These are phyloP conservation scores for Rhynchospora tenuis DNA, from an alignment of 176 grass and related monocot genomes.

Conservation along the genomic window DNA sequence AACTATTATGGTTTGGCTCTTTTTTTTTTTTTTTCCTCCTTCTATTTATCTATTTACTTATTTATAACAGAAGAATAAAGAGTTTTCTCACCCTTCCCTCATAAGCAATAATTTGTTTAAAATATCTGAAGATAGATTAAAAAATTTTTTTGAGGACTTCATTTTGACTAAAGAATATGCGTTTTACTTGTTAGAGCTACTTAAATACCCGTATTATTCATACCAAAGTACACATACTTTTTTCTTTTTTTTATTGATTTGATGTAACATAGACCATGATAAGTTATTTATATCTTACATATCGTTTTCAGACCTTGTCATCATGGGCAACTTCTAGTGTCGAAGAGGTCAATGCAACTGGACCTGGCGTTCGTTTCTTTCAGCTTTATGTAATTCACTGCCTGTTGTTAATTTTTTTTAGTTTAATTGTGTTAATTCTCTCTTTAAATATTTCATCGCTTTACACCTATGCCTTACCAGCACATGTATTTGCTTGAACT, in stretches of 20 bases:
- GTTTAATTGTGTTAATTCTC: not conserved
- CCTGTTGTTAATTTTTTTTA: not conserved
- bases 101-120: not conserved
- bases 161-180: not conserved
- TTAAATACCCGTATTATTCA: not conserved
- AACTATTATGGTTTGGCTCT: conserved; percentile 84
- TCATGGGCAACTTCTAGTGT: conserved; percentile 86
- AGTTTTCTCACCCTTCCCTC: not conserved
- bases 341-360: conserved; percentile 82
- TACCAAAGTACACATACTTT: not conserved
- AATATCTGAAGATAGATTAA: not conserved
- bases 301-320: conserved; percentile 59
- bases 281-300: not conserved
- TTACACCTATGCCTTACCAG: not conserved
- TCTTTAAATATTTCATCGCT: not conserved
- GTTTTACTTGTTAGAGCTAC: not conserved
- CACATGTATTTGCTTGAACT: not conserved
- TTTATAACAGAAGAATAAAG: not conserved
- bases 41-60: not conserved
- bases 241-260: not conserved
- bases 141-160: not conserved
- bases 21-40: not conserved
- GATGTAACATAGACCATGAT: not conserved
- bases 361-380: conserved; percentile 89
- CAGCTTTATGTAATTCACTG: conserved; percentile 71